Base-by-base conservation (phyloP, 2,329 filamentous ascomycete species). In the Ambrosiella beaveri region DNA sequence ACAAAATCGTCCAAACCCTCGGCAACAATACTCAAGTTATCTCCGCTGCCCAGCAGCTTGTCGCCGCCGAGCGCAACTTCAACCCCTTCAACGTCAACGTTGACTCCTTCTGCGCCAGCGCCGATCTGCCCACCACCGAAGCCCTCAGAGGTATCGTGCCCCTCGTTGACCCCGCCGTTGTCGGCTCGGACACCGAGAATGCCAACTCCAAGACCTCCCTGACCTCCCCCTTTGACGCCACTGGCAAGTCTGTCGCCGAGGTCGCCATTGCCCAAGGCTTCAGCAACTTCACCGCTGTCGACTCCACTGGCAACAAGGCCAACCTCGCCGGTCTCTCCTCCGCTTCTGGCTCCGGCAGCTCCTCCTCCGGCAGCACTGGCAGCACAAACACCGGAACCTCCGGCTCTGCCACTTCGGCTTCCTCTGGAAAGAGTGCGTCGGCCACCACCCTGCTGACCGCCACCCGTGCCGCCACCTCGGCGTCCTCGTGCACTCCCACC, bases 41-140 rank as follows among this genome's bases (percentile, higher is more conserved):
- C 59, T 73, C 75, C 12, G 82, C 79, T 17, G 83, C 83, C 15
- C 75, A 75, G 59, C 76, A 75, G 13, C 74, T 85, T 41, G 82
- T 85, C 12, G 76, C 78, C 35, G 82, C 82, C 3, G 60, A 63
- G 60, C 81, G 84, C 69, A 86, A 86, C 75, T 84, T 84, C 72
- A 86, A 86, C 72, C 81, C 80, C 56, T 85, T 81, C 63, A 77
- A 69, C 58, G 75, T 77, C 62, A 71, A 71, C 64, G 73, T 80
- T 39, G 81, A 79, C 15, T 79, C 74, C 61, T 77, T 87, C 66
- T 86, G 84, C 69, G 75, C 72, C 41, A 80, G 86, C 62, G 70
- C 81, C 1, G 71, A 73, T 35, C 76, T 87, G 1, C 84, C 84
- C 9, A 76, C 73, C 38, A 84, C 79, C 7, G 68, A 69, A 27